Percentiles rank a stretch among this genome's conserved stretches.
These are phyloP conservation scores for Cryptosporidium viatorum DNA, from an alignment of 169 alveolate genomes.

Conservation along the genomic window DNA sequence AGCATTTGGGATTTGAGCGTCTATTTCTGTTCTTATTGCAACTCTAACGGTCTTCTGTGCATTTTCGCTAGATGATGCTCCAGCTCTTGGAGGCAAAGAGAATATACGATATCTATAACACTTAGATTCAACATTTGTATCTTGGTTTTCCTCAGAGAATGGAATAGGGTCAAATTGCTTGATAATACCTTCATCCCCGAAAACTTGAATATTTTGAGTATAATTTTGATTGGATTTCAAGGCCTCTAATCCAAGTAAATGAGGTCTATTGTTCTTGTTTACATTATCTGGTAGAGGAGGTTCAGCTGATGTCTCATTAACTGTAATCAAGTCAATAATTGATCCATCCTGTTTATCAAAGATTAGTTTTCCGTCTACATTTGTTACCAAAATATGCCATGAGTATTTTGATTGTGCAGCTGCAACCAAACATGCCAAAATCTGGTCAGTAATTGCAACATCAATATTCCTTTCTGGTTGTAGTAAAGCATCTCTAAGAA, in stretches of 20 bases:
- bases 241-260: conserved; percentile 90
- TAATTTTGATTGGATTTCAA: conserved; percentile 88
- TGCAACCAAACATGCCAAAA: conserved; percentile 88
- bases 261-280: conserved; percentile 89
- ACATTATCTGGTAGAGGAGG: conserved; percentile 91
- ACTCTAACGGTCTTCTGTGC: conserved; percentile 75
- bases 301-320: conserved; percentile 90
- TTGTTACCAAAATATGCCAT: conserved; percentile 89
- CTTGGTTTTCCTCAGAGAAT: conserved; percentile 53
- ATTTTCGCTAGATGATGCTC: conserved; percentile 76
- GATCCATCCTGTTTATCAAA: conserved; percentile 92
- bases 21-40: conserved; percentile 78
- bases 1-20: conserved; percentile 78
- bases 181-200: conserved; percentile 38
- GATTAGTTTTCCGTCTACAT: conserved; percentile 87
- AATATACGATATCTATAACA: conserved; percentile 90
- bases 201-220: conserved; percentile 84
- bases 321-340: conserved; percentile 89
- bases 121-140: conserved; percentile 81
- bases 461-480: conserved; percentile 79
- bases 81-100: conserved; percentile 83
- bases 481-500: conserved; percentile 82
- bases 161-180: conserved; percentile 55
- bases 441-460: conserved; percentile 90
- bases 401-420: conserved; percentile 90